Conservation (phyloP, 73 alveolate genomes). For the Paramecium primaurelia region DNA sequence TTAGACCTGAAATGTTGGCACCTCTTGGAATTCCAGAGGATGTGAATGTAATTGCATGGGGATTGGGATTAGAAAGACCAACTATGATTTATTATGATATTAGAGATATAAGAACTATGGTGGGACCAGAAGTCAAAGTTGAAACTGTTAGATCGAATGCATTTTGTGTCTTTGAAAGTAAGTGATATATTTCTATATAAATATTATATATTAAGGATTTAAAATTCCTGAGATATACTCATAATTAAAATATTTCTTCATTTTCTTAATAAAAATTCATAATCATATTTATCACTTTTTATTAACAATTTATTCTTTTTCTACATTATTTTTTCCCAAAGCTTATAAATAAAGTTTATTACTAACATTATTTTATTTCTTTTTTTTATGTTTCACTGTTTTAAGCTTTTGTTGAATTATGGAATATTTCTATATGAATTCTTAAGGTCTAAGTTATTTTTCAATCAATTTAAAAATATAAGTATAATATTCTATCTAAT, state of each 20-base stretch:
- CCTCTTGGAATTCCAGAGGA: slow-evolving; percentile 99
- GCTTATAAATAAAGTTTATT: background rate
- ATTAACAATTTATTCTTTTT: background rate
- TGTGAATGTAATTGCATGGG: slow-evolving; percentile 99
- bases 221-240: background rate
- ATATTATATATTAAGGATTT: background rate
- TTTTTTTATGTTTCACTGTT: background rate
- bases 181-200: slow-evolving; percentile 26
- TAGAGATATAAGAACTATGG: slow-evolving; percentile 92
- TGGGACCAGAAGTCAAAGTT: slow-evolving; percentile 96
- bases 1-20: slow-evolving; percentile 99
- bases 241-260: too few species aligned
- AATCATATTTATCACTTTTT: background rate
- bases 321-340: background rate
- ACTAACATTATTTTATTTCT: background rate
- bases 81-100: slow-evolving; percentile 98
- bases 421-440: background rate
- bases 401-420: background rate
- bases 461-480: background rate
- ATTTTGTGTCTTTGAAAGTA: slow-evolving; percentile 84
- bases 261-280: too few species aligned
- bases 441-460: background rate
- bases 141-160: slow-evolving; percentile 88
- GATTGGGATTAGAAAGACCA: slow-evolving; percentile 99
- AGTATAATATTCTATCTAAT: background rate